Evolutionary conservation across 2,329 filamentous ascomycete genomes (phyloP).

Genomic region (Calonectria multiphialidica): DNA sequence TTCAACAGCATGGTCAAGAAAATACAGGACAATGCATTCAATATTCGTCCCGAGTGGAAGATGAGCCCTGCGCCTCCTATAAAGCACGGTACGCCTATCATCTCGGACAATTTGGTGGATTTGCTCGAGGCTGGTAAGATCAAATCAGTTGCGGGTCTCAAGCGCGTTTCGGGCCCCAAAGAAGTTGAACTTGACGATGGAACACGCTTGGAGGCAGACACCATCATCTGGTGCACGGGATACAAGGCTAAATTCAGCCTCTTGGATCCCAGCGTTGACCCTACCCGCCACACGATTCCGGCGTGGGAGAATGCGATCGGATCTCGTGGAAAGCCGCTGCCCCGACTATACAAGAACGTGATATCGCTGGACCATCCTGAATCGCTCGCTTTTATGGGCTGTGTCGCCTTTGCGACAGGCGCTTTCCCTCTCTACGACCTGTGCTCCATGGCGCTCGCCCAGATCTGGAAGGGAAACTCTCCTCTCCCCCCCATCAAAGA

Average conservation of each 20-base stretch:
- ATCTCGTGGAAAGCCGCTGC: slow-evolving; percentile 45
- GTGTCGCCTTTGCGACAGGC: slow-evolving; percentile 49
- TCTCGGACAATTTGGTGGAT: slow-evolving; percentile 44
- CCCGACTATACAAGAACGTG: slow-evolving; percentile 57
- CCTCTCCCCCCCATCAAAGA: slow-evolving; percentile 48
- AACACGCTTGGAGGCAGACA: slow-evolving; percentile 41
- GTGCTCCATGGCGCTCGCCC: slow-evolving; percentile 56
- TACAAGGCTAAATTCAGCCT: slow-evolving; percentile 48
- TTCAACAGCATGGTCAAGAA: slow-evolving; percentile 39
- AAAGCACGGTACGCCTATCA: slow-evolving; percentile 39
- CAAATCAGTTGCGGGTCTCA: slow-evolving; percentile 45
- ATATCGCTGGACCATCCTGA: slow-evolving; percentile 57
- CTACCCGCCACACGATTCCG: slow-evolving; percentile 38
- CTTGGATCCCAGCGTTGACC: slow-evolving; percentile 43
- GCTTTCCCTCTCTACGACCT: slow-evolving; percentile 56
- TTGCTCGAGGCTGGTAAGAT: slow-evolving; percentile 53
- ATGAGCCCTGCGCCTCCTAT: slow-evolving; percentile 41
- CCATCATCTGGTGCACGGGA: slow-evolving; percentile 51
- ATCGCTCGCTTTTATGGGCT: slow-evolving; percentile 58
- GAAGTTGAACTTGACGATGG: slow-evolving; percentile 47
- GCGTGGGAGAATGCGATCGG: slow-evolving; percentile 39
- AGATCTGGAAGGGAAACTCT: slow-evolving; percentile 56
- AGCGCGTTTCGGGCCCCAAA: slow-evolving; percentile 37
- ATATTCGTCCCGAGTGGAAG: slow-evolving; percentile 44
- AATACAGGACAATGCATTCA: slow-evolving; percentile 40